phyloP scores from a whole-genome alignment of 352 stramenopile genomes.

The Globisporangium parvum region DNA sequence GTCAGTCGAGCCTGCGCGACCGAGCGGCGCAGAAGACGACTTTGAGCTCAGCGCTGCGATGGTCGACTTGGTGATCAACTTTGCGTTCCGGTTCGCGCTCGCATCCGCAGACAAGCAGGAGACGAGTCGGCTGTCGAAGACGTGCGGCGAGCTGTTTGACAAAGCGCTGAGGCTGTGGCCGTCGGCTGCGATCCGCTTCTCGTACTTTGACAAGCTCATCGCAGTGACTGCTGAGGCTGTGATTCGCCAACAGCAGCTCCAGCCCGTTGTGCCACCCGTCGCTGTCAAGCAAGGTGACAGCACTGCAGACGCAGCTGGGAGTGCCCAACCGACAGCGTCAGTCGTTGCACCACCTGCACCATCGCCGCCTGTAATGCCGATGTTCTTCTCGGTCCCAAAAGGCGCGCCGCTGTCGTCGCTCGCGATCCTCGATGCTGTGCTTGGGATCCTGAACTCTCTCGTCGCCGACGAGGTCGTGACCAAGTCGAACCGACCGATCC shows the following conservation, averaged over 20 bases:
- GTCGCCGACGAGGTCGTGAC: constrained; percentile 68
- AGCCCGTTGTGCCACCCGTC: not conserved
- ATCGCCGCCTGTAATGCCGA: constrained; percentile 51
- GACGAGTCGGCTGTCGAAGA: constrained; percentile 83
- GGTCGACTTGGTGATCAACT: constrained; percentile 92
- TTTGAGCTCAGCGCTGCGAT: constrained; percentile 84
- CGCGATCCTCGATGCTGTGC: constrained; percentile 82
- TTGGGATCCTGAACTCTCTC: constrained; percentile 84
- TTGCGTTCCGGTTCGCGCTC: constrained; percentile 83
- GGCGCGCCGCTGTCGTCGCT: constrained; percentile 76
- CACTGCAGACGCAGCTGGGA: constrained; percentile 5
- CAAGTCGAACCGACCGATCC: constrained; percentile 62
- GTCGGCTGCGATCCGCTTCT: constrained; percentile 82
- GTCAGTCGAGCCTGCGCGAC: constrained; percentile 3
- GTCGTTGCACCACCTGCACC: constrained; percentile 18
- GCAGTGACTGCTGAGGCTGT: constrained; percentile 82
- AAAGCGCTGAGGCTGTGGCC: constrained; percentile 83
- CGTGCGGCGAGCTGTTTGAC: constrained; percentile 85
- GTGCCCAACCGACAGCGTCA: constrained; percentile 17
- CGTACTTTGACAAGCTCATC: constrained; percentile 90
- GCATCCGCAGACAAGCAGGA: constrained; percentile 88
- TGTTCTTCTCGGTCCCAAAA: constrained; percentile 79
- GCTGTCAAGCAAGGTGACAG: constrained; percentile 9
- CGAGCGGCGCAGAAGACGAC: constrained; percentile 63
- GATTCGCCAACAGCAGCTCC: constrained; percentile 67